Evolutionary conservation across 257 asterid species (phyloP).

Genomic region (Solanum bulbocastanum): DNA sequence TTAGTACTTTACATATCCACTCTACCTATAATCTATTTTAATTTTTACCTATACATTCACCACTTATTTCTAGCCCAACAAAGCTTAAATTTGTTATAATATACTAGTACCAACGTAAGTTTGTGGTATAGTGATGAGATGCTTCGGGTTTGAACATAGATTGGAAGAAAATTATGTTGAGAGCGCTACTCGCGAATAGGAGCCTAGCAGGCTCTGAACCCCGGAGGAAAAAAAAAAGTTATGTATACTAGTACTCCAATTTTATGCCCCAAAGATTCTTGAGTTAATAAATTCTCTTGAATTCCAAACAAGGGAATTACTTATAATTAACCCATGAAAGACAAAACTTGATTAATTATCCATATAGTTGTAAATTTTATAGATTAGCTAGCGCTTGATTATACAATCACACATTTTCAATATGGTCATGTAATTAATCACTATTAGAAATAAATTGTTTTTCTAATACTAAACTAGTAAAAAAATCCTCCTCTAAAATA

Average conservation of each 20-base stretch:
- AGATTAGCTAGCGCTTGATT: not conserved
- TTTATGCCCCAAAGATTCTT: not conserved
- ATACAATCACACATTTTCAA: not conserved
- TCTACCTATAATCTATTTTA: not conserved
- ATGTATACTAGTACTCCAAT: not conserved
- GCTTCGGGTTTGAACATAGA: accelerated
- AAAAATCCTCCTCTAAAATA: not conserved
- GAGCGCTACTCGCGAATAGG: too few relatives aligned
- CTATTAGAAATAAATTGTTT: not conserved
- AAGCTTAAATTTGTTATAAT: not conserved
- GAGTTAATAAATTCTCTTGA: not conserved
- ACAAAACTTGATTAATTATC: not conserved
- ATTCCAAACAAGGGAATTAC: not conserved
- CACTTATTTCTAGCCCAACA: not conserved
- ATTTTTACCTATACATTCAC: not conserved
- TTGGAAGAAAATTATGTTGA: too few relatives aligned
- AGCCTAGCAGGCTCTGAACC: too few relatives aligned
- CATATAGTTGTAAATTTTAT: not conserved
- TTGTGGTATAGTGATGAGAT: too few relatives aligned
- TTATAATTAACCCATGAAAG: not conserved
- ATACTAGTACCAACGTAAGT: not conserved
- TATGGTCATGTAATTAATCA: not conserved
- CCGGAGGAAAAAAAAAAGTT: too few relatives aligned
- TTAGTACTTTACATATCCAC: not conserved
- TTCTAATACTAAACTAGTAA: too few relatives aligned